Conservation (phyloP, 352 stramenopile species). For the Phytophthora syringae region DNA sequence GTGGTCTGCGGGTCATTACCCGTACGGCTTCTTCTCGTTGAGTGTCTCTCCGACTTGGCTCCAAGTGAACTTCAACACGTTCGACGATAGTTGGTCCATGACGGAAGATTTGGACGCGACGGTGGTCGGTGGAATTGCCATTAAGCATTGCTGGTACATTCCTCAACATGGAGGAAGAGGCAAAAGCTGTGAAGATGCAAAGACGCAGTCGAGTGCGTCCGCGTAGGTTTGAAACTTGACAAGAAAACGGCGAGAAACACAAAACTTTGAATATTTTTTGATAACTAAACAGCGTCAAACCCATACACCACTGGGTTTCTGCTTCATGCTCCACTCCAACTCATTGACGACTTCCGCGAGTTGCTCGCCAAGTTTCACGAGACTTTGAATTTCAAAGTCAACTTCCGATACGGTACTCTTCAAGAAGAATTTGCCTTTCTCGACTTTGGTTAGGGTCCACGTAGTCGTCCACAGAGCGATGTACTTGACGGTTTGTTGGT, state of each 20-base stretch:
- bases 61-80: slow-evolving; percentile 65
- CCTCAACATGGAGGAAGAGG: slow-evolving; percentile 44
- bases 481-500: slow-evolving; percentile 11
- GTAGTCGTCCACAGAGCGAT: slow-evolving; percentile 17
- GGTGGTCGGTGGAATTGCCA: slow-evolving; percentile 57
- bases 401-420: slow-evolving; percentile 2
- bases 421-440: slow-evolving; percentile 22
- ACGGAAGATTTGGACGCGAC: slow-evolving; percentile 54
- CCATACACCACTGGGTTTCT: slow-evolving; percentile 16
- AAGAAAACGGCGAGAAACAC: background rate
- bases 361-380: slow-evolving; percentile 3
- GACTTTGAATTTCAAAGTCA: background rate
- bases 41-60: slow-evolving; percentile 68
- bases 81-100: slow-evolving; percentile 70
- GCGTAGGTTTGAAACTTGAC: slow-evolving; percentile 3
- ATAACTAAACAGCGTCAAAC: too few relatives aligned
- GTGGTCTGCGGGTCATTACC: slow-evolving; percentile 66
- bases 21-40: slow-evolving; percentile 77
- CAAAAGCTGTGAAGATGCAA: slow-evolving; percentile 46
- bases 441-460: slow-evolving; percentile 18
- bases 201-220: slow-evolving; percentile 26
- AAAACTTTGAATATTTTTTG: too few relatives aligned
- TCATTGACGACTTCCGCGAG: slow-evolving; percentile 7
- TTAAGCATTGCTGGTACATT: slow-evolving; percentile 78
- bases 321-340: slow-evolving; percentile 9